Evolutionary conservation across 257 asterid species (phyloP), one percentile per base, ranked within the genome.

Genomic region (Oldenlandia corymbosa): DNA sequence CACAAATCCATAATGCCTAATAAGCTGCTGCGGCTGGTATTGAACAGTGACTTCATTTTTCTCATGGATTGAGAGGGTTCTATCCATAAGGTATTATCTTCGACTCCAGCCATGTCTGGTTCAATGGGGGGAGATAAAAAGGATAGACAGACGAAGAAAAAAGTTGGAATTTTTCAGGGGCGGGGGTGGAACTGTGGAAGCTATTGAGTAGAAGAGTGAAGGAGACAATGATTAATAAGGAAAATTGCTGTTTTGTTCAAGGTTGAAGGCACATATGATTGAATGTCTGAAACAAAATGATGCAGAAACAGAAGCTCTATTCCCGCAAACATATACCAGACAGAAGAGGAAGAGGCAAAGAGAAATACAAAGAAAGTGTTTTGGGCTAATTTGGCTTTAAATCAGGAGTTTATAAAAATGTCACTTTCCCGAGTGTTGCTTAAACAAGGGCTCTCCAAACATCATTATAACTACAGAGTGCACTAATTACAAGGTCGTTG

Each of bases 61-160:
- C 41, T 74, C 75, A 43, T 72, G 74, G 72, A 52, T 49, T 61
- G 75, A 62, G 68, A 66, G 66, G 75, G 62, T 39, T 73, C 75
- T 69, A 74, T 84, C 93, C 93, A 78, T 79, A 62, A 70, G 83
- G 75, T 23, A 36, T 61, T 26, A 68, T 9, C n/a, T n/a, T n/a
- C 27, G 60, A 45, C 60, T 51, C 61, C 77, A 56, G 53, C 81
- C 90, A 84, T 80, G 64, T 72, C 68, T 68, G 75, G 58, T 70
- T 67, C 68, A 41, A 51, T 55, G 49, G 61, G 54, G 27, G 39
- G 39, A 9, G 39, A 9, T 34, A 3, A 73, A 72, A 66, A 71
- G 54, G 53, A 18, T 59, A 69, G 67, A 60, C 42, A 32, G 68
- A 45, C 54, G 36, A 59, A 68, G 54, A 24, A 72, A n/a, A 49